phyloP scores from a whole-genome alignment of 2,329 filamentous ascomycete species.

The Arthroderma uncinatum region DNA sequence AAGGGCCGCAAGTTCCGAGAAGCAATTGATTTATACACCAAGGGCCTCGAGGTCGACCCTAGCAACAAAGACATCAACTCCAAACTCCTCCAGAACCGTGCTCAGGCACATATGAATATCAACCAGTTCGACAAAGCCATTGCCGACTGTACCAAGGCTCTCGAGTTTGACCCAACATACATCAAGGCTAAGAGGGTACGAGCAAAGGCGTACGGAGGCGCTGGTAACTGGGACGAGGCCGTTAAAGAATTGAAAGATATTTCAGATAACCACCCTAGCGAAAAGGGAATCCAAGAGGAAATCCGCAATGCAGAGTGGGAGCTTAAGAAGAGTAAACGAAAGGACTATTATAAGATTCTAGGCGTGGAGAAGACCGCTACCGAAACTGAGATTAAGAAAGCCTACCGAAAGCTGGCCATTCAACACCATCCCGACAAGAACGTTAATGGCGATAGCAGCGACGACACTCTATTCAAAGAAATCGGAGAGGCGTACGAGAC shows the following conservation, averaged over 20 bases:
- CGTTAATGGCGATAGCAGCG: constrained; percentile 62
- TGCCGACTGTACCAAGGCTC: constrained; percentile 71
- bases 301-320: constrained; percentile 85
- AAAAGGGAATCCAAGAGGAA: constrained; percentile 70
- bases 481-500: constrained; percentile 95
- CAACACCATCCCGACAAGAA: constrained; percentile 97
- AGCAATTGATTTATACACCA: constrained; percentile 73
- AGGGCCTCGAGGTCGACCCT: constrained; percentile 75
- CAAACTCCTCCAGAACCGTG: constrained; percentile 88
- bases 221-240: constrained; percentile 85
- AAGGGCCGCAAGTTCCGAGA: constrained; percentile 69
- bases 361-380: constrained; percentile 74
- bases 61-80: constrained; percentile 84
- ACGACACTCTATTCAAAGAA: constrained; percentile 92
- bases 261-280: constrained; percentile 69
- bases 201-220: constrained; percentile 75
- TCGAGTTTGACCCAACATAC: constrained; percentile 73
- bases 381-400: constrained; percentile 84
- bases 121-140: constrained; percentile 77
- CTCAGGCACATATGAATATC: constrained; percentile 65
- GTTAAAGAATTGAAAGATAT: constrained; percentile 81
- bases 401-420: constrained; percentile 89
- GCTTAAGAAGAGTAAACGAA: constrained; percentile 92
- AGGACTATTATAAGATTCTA: constrained; percentile 98
- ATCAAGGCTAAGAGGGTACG: constrained; percentile 86